These are phyloP conservation scores for Rhodomyrtus tomentosa DNA, from an alignment of 345 rosid genomes.

Conservation along the genomic window DNA sequence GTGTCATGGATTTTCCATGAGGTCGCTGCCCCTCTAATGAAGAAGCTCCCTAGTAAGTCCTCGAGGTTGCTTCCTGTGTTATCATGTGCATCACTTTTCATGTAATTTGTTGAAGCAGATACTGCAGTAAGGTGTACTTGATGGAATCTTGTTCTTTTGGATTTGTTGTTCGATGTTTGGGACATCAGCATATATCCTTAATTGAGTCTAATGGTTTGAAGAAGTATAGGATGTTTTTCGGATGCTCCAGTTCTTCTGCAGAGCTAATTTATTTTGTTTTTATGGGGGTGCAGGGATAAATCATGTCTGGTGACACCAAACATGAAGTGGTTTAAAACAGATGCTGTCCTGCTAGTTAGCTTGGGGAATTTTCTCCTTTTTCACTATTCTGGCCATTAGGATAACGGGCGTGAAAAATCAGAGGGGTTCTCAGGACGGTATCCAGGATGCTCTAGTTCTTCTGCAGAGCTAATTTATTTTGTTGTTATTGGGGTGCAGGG, in stretches of 20 bases:
- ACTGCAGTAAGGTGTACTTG: neutral
- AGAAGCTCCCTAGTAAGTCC: slow-evolving; percentile 82
- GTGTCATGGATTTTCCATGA: slow-evolving; percentile 92
- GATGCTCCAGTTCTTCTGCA: too few species aligned
- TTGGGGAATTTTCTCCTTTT: slow-evolving; percentile 82
- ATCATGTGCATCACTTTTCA: neutral
- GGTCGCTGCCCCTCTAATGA: slow-evolving; percentile 96
- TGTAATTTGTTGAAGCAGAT: neutral
- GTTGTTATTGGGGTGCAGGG: slow-evolving; percentile 38
- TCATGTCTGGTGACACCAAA: slow-evolving; percentile 73
- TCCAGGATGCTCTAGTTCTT: too few species aligned
- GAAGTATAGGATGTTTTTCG: too few species aligned
- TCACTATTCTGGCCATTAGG: too few species aligned
- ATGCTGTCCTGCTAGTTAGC: slow-evolving; percentile 93
- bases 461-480: neutral
- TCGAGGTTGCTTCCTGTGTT: neutral
- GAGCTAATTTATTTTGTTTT: neutral
- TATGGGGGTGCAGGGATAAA: slow-evolving; percentile 63
- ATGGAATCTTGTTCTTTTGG: too few species aligned
- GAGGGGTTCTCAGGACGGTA: too few species aligned
- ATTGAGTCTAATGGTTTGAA: too few species aligned
- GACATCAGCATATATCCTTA: too few species aligned
- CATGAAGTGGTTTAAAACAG: slow-evolving; percentile 94
- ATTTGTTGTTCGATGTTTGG: too few species aligned
- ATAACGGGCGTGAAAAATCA: too few species aligned